phyloP scores from a whole-genome alignment of 345 rosid genomes.

The Diplotaxis tenuifolia region DNA sequence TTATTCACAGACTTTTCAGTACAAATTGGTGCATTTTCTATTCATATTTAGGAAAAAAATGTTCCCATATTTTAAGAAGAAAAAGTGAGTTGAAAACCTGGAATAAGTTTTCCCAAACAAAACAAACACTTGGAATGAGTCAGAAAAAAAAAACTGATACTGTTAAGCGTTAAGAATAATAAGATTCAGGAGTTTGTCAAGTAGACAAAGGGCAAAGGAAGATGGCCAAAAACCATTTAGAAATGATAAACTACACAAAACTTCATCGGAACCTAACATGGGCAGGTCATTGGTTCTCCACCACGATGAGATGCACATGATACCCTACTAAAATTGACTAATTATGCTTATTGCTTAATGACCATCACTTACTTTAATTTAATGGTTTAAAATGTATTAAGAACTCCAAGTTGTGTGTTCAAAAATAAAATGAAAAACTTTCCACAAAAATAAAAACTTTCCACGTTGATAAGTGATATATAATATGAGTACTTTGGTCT shows the following conservation, averaged over 20 bases:
- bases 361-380: conserved; percentile 28
- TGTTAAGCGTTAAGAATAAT: conserved; percentile 19
- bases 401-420: not conserved
- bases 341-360: conserved; percentile 32
- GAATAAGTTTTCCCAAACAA: too few species aligned
- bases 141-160: not conserved
- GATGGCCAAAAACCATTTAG: conserved; percentile 30
- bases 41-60: not conserved
- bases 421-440: too few species aligned
- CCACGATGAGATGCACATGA: conserved; percentile 46
- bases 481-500: too few species aligned
- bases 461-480: too few species aligned
- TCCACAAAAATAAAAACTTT: too few species aligned
- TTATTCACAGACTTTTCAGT: not conserved
- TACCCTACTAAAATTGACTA: conserved; percentile 19
- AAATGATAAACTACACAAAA: conserved; percentile 1
- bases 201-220: conserved; percentile 29
- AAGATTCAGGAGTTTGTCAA: conserved; percentile 37
- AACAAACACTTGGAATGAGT: too few species aligned
- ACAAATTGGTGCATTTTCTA: not conserved
- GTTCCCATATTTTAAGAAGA: conserved; percentile 16
- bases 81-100: conserved; percentile 6
- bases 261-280: conserved; percentile 26
- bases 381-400: not conserved
- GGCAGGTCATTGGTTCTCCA: conserved; percentile 44